A percentile compares a stretch with the other conserved stretches of the same genome.
Evolutionary conservation across 1,284 basidiomycete genomes (phyloP).

Genomic region (Pseudozyma thailandica): DNA sequence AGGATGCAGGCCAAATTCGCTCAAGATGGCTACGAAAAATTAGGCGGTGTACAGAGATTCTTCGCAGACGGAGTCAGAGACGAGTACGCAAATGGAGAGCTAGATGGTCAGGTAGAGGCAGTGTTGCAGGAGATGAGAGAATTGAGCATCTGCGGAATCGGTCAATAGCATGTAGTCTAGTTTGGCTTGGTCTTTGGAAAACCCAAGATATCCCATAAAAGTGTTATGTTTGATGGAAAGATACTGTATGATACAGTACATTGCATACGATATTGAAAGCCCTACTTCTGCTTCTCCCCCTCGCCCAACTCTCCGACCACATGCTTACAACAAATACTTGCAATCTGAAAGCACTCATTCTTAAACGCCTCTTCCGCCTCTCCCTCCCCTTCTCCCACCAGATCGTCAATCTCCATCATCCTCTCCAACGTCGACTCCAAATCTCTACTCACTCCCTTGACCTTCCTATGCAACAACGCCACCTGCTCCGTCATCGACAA

Average conservation of each 20-base stretch:
- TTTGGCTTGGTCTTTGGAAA: neutral
- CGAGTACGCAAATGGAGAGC: constrained; percentile 94
- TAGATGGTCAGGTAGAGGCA: constrained; percentile 94
- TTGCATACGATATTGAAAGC: neutral
- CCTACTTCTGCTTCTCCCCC: neutral
- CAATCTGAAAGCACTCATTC: constrained; percentile 24
- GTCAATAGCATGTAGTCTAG: constrained; percentile 26
- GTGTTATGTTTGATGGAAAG: neutral
- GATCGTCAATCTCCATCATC: constrained; percentile 15
- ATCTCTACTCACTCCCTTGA: constrained; percentile 10
- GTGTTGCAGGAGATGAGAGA: constrained; percentile 96
- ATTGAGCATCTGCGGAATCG: constrained; percentile 77
- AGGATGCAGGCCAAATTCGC: constrained; percentile 97
- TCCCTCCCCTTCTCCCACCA: constrained; percentile 2
- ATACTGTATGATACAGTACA: neutral
- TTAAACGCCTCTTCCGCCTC: constrained; percentile 9
- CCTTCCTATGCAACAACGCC: constrained; percentile 11
- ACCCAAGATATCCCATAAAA: no score
- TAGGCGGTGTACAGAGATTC: constrained; percentile 92
- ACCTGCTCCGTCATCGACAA: constrained; percentile 3
- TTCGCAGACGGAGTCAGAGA: constrained; percentile 65
- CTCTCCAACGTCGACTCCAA: constrained; percentile 24
- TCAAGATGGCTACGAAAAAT: constrained; percentile 97
- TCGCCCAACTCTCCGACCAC: constrained; percentile 26
- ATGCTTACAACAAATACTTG: constrained; percentile 38